These are phyloP conservation scores for Aureobasidium leucospermi DNA, from an alignment of 2,329 filamentous ascomycete genomes.

Conservation along the genomic window DNA sequence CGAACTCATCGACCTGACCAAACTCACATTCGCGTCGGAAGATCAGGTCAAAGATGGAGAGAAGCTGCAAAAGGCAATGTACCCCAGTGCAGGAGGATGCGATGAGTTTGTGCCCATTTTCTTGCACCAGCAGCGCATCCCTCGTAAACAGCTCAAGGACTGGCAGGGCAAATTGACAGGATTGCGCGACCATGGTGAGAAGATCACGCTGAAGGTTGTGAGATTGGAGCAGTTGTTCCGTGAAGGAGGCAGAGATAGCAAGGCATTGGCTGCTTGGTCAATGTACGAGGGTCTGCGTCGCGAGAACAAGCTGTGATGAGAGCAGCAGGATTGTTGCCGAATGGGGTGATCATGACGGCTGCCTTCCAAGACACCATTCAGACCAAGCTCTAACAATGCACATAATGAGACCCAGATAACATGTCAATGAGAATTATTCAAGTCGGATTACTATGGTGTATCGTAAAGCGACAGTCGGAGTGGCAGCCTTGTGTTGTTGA, in stretches of 20 bases:
- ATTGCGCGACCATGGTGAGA: conserved; percentile 48
- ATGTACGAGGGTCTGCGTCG: conserved; percentile 47
- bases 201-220: conserved; percentile 52
- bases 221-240: conserved; percentile 46
- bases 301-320: conserved; percentile 36
- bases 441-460: too few relatives aligned
- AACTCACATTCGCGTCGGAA: conserved; percentile 34
- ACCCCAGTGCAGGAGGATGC: conserved; percentile 48
- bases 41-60: conserved; percentile 24
- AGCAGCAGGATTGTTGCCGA: background rate
- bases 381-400: too few relatives aligned
- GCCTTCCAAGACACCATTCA: too few relatives aligned
- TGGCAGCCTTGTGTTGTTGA: background rate
- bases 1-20: conserved; percentile 49
- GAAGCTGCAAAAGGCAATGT: conserved; percentile 42
- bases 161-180: conserved; percentile 49
- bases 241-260: conserved; percentile 48
- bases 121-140: conserved; percentile 47
- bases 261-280: conserved; percentile 48
- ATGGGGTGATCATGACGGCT: background rate
- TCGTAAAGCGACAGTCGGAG: background rate
- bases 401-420: too few relatives aligned
- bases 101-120: conserved; percentile 55
- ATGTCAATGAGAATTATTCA: too few relatives aligned
- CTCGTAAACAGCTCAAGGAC: conserved; percentile 40